Evolutionary conservation across 148 eudicot species (phyloP).

Genomic region (Rhododendron simsii): DNA sequence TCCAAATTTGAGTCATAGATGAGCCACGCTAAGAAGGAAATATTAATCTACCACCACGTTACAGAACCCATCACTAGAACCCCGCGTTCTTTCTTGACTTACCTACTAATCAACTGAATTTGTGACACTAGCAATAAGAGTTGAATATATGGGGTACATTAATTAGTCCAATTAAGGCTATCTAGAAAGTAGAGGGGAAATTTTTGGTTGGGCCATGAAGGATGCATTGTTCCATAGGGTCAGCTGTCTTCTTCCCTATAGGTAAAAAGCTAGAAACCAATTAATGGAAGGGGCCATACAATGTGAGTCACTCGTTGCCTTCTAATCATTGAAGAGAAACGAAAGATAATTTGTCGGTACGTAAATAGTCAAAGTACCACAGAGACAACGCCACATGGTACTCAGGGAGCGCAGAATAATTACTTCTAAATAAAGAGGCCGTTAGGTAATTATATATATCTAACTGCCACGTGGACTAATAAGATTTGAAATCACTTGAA

Average conservation of each 20-base stretch:
- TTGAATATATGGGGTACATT: not conserved
- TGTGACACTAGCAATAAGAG: not conserved
- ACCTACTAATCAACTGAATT: not conserved
- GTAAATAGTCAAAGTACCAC: too few species aligned
- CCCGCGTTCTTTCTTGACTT: not conserved
- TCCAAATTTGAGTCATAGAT: too few species aligned
- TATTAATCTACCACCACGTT: too few species aligned
- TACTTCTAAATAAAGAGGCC: not conserved
- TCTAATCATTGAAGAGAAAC: too few species aligned
- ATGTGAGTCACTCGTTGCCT: too few species aligned
- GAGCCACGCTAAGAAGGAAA: too few species aligned
- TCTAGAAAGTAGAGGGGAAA: not conserved
- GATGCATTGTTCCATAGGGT: not conserved
- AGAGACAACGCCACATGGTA: too few species aligned
- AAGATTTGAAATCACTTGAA: not conserved
- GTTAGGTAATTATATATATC: not conserved
- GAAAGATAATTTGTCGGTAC: too few species aligned
- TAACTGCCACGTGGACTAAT: not conserved
- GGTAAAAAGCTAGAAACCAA: not conserved
- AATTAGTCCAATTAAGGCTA: not conserved
- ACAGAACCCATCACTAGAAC: too few species aligned
- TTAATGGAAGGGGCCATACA: not conserved
- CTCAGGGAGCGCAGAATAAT: too few species aligned
- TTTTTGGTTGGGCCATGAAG: constrained; percentile 3
- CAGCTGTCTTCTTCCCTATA: not conserved